Evolutionary conservation across 371 early-diverging fungal species (phyloP).

Genomic region (Paraphysoderma sedebokerense): DNA sequence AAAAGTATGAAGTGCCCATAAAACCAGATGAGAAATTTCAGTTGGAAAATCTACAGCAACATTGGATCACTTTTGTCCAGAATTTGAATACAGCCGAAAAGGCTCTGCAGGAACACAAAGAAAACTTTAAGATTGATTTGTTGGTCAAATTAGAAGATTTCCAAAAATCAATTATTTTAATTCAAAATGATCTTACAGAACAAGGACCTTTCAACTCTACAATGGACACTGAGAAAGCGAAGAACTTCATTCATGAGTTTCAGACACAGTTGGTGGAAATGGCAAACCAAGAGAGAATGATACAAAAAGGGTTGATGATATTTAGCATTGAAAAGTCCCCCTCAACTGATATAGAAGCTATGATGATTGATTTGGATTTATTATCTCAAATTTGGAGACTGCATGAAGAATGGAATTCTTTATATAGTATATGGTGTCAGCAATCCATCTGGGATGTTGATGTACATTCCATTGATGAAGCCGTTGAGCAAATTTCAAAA

Average conservation of each 20-base stretch:
- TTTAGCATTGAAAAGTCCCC: conserved; percentile 29
- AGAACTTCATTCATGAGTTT: conserved; percentile 22
- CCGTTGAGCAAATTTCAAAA: conserved; percentile 18
- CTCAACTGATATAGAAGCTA: conserved; percentile 20
- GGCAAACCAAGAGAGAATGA: conserved; percentile 11
- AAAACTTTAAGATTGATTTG: conserved; percentile 28
- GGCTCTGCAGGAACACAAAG: conserved; percentile 23
- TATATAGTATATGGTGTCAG: conserved; percentile 17
- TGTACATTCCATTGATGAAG: conserved; percentile 20
- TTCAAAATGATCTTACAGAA: conserved; percentile 21
- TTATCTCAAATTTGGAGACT: conserved; percentile 21
- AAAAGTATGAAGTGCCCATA: conserved; percentile 36
- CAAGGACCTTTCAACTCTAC: conserved; percentile 23
- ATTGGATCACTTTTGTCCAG: conserved; percentile 21
- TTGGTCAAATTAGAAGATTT: conserved; percentile 16
- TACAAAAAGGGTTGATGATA: conserved; percentile 25
- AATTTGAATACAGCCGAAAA: conserved; percentile 22
- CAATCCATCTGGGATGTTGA: conserved; percentile 23
- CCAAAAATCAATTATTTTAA: conserved; percentile 6
- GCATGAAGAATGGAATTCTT: conserved; percentile 17
- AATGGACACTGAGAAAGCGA: conserved; percentile 22
- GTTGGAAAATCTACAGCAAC: conserved; percentile 16
- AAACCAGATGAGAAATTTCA: conserved; percentile 21
- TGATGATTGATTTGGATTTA: conserved; percentile 16
- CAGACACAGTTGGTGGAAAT: conserved; percentile 10